Percentiles rank a stretch among this genome's conserved stretches.
Evolutionary conservation across 768 basidiomycete genomes (phyloP).

Genomic region (Pleurotus platypus): DNA sequence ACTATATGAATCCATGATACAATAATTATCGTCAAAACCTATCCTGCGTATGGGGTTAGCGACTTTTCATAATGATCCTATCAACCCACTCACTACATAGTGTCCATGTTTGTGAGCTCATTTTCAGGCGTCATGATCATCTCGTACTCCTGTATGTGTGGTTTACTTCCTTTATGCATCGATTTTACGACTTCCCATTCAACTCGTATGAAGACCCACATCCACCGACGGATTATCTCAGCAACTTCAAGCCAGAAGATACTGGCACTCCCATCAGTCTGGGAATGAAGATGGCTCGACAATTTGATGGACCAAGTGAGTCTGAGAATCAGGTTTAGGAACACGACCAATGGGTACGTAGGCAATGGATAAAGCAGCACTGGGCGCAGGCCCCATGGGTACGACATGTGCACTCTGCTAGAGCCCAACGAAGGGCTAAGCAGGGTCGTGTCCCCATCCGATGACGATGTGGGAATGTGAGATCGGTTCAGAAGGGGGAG

Average conservation of each 20-base stretch:
- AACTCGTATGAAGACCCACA: slow-evolving; percentile 96
- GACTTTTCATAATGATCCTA: background rate
- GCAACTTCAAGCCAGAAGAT: slow-evolving; percentile 91
- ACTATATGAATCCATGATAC: background rate
- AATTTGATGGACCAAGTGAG: slow-evolving; percentile 94
- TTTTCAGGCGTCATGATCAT: slow-evolving; percentile 13
- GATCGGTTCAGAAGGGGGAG: slow-evolving; percentile 25
- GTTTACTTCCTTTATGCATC: slow-evolving; percentile 23
- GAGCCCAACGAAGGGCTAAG: slow-evolving; percentile 10
- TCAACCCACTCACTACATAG: slow-evolving; percentile 1
- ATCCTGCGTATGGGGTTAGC: background rate
- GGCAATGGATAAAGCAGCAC: slow-evolving; percentile 77
- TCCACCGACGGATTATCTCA: slow-evolving; percentile 88
- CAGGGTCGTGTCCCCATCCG: slow-evolving; percentile 9
- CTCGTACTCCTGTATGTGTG: slow-evolving; percentile 2
- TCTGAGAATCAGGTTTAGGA: slow-evolving; percentile 82
- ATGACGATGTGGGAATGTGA: slow-evolving; percentile 12
- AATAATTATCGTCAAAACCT: background rate
- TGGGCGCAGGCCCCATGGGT: slow-evolving; percentile 74
- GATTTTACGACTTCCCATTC: slow-evolving; percentile 92
- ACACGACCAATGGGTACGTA: slow-evolving; percentile 78
- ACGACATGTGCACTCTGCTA: slow-evolving; percentile 23
- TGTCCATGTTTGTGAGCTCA: background rate
- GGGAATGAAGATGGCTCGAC: slow-evolving; percentile 78
- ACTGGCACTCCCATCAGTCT: slow-evolving; percentile 70